Conservation (phyloP, 2,329 filamentous ascomycete genomes). For the Fusarium circinatum region DNA sequence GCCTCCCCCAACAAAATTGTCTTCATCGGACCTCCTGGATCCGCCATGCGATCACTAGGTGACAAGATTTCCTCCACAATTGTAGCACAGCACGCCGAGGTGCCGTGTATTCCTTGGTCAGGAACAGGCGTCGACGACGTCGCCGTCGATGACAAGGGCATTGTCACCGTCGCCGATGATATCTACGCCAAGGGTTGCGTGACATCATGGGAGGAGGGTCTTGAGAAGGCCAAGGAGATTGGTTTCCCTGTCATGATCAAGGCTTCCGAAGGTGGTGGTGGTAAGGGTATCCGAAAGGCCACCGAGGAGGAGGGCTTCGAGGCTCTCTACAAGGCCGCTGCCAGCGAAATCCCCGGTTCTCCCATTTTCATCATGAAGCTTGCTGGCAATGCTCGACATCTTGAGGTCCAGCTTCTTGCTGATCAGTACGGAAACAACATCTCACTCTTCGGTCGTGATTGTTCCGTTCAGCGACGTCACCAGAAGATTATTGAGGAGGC, state of each 20-base stretch:
- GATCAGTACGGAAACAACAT: slow-evolving; percentile 99
- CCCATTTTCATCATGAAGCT: slow-evolving; percentile 99
- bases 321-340: slow-evolving; percentile 91
- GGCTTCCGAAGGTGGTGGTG: slow-evolving; percentile 98
- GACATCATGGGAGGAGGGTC: slow-evolving; percentile 86
- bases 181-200: slow-evolving; percentile 93
- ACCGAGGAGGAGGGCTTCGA: slow-evolving; percentile 85
- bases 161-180: slow-evolving; percentile 90
- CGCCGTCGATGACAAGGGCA: slow-evolving; percentile 79
- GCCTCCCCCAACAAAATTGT: slow-evolving; percentile 98
- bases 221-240: slow-evolving; percentile 86
- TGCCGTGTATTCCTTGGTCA: slow-evolving; percentile 99
- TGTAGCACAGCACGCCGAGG: slow-evolving; percentile 94
- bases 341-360: slow-evolving; percentile 96
- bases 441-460: slow-evolving; percentile 97
- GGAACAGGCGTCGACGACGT: slow-evolving; percentile 90
- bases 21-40: slow-evolving; percentile 97
- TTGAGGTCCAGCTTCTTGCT: slow-evolving; percentile 96
- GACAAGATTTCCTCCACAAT: slow-evolving; percentile 99
- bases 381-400: slow-evolving; percentile 92
- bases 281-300: slow-evolving; percentile 98
- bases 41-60: slow-evolving; percentile 97
- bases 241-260: slow-evolving; percentile 99
- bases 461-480: slow-evolving; percentile 96
- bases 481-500: slow-evolving; percentile 99